Base-by-base conservation (phyloP, 1,284 basidiomycete species). In the Apiotrichum siamense region DNA sequence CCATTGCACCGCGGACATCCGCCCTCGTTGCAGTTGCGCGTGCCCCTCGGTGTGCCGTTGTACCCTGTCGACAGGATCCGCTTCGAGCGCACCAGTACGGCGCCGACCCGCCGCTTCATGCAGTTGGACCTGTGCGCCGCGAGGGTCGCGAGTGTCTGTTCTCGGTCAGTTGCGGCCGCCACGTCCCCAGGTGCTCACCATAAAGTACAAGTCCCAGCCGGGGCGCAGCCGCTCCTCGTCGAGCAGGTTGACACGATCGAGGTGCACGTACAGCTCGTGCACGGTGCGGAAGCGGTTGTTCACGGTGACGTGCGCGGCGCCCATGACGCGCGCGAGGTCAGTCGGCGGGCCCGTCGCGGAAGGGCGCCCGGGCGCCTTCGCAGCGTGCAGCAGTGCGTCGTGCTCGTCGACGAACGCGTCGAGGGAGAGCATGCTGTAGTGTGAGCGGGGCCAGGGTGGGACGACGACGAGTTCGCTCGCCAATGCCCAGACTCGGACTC, bases 31-130 rank as follows among this genome's bases (percentile, higher is more conserved):
- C 92, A 96, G 65, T 96, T 96, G 31, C 64, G 78, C 36, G 97
- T 77, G 3, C 92, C 91, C 10, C 90, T 80, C 10, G 96, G 88
- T 0, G 96, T 98, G 4, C 96, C 96, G 66, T 99, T 99, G 75
- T 99, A 99, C 77, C 96, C 96, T 1, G 96, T 97, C n/a, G 88
- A 83, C 33, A 98, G 78, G 46, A 99, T 87, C 24, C 93, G 80
- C 60, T 88, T 85, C 3, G 61, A 71, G 4, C 88, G 81, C 26
- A 97, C 91, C 35, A 97, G 78, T 17, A 97, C 83, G 0, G 91
- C 92, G 13, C 93, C 93, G 0, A 97, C 93, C 2, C 96, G 82
- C 4, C 96, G 83, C 69, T 99, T 99, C 94, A 97, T 97, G 72
- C 86, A 97, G 69, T 91, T 97, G n/a, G 84, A 89, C 36, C 87